Conservation (phyloP, 257 asterid species). For the Marsdenia floribunda region DNA sequence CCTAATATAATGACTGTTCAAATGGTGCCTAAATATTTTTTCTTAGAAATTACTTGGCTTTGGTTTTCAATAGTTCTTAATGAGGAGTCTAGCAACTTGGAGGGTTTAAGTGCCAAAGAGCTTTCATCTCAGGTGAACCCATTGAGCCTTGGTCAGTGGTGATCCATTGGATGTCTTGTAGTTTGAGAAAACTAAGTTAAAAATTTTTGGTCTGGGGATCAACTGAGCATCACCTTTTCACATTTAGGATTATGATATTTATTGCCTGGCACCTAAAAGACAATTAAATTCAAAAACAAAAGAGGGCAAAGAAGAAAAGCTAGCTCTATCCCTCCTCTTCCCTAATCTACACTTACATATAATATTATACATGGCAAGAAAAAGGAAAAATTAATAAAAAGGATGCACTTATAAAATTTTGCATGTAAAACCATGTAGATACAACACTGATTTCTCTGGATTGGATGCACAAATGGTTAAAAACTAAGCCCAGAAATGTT, state of each 20-base stretch:
- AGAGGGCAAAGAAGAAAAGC: background rate
- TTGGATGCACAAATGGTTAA: background rate
- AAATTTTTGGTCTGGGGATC: background rate
- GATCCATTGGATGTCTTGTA: background rate
- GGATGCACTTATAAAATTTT: background rate
- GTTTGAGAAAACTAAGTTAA: background rate
- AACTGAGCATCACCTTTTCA: constrained; percentile 2
- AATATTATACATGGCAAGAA: too few relatives aligned
- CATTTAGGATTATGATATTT: background rate
- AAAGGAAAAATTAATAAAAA: too few relatives aligned
- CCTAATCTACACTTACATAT: too few relatives aligned
- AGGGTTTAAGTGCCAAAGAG: background rate
- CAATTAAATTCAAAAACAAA: background rate
- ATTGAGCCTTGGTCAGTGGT: background rate
- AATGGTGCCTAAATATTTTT: background rate
- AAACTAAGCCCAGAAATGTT: background rate
- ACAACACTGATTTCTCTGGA: background rate
- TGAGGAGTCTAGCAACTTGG: background rate
- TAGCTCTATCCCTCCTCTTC: background rate
- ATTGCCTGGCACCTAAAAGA: background rate
- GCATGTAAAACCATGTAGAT: background rate
- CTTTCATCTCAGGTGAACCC: background rate
- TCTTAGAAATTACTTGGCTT: background rate
- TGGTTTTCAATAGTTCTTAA: background rate
- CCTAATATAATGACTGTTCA: too few relatives aligned